Base-by-base conservation (phyloP, 495 filamentous ascomycete genomes). In the Elaphomyces granulatus region DNA sequence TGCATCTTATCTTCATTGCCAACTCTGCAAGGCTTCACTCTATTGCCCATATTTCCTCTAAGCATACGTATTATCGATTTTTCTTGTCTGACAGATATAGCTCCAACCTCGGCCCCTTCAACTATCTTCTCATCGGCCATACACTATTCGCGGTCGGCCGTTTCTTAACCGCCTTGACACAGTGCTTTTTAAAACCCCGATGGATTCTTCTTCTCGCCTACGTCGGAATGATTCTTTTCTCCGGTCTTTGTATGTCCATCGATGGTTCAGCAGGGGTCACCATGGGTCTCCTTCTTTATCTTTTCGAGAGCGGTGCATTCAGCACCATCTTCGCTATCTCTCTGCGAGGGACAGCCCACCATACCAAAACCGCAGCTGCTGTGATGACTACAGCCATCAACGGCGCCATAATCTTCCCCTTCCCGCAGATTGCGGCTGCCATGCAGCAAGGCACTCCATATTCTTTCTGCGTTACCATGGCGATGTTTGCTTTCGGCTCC, bases 241-340 rank as follows among this genome's bases (percentile, higher is more conserved):
- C 71, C 8, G 62, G 61, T 1, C 55, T 80, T 8, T 63, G 60
- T 17, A 80, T 78, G 69, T 64, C 61, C 30, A 58, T 58, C n/a
- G 50, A 50, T 14, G 72, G 70, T 8, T 45, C 59, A 3, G 41
- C 60, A 1, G 68, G 69, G 16, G 57, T 70, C 18, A 59, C 58
- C 6, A 68, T 74, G 55, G 52, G 68, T 20, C 59, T 75, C 41
- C 50, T 80, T 37, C 44, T 77, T 33, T 74, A 67, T 45, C 68
- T 81, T 34, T 78, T 80, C 41, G 70, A 82, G 58, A 67, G 70
- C 38, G 63, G 68, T 23, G 61, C 68, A 2, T 83, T 78, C 58
- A 69, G 74, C 40, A 71, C 73, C 31, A 72, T 80, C 43, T 81
- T 72, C 47, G 72, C 70, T 28, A 66, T 74, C 21, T 63, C 67